These are phyloP conservation scores for Porcisia hertigi DNA, from an alignment of 208 protist species.

Conservation along the genomic window DNA sequence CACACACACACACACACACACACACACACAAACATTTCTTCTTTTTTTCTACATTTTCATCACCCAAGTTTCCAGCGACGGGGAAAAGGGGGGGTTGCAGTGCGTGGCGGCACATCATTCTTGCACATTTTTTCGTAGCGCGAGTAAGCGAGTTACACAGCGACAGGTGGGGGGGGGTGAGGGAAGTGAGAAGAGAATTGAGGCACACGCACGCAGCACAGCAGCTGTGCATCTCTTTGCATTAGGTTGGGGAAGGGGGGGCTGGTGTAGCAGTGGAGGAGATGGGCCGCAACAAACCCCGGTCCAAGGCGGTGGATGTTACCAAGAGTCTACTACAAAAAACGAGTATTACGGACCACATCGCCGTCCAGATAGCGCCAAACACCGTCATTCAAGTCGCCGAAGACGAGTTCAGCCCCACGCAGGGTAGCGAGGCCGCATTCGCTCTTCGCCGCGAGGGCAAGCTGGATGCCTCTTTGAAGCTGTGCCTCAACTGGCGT, in stretches of 20 bases:
- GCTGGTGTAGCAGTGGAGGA: background rate
- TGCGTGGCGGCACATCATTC: too few relatives aligned
- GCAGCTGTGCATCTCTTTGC: too few relatives aligned
- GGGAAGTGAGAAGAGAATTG: too few relatives aligned
- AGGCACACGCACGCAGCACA: too few relatives aligned
- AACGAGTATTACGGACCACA: conserved; percentile 53
- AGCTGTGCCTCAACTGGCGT: conserved; percentile 79
- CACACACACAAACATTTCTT: background rate
- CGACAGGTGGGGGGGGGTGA: too few relatives aligned
- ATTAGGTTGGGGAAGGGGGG: background rate
- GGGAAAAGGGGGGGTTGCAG: too few relatives aligned
- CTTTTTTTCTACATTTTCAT: too few relatives aligned
- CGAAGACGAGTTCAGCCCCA: conserved; percentile 81
- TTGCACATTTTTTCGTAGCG: too few relatives aligned
- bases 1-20: conserved; percentile 4
- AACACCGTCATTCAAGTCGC: conserved; percentile 40
- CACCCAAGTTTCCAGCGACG: too few relatives aligned
- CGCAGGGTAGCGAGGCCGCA: conserved; percentile 73
- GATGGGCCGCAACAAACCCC: conserved; percentile 37
- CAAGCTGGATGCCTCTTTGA: conserved; percentile 62
- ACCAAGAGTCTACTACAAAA: conserved; percentile 73
- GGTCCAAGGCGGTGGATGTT: conserved; percentile 75
- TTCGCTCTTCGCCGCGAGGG: conserved; percentile 69
- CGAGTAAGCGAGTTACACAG: too few relatives aligned
- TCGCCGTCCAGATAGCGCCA: conserved; percentile 58